Base-by-base conservation (phyloP, 2,329 filamentous ascomycete species). In the Arthrobotrys sinensis region DNA sequence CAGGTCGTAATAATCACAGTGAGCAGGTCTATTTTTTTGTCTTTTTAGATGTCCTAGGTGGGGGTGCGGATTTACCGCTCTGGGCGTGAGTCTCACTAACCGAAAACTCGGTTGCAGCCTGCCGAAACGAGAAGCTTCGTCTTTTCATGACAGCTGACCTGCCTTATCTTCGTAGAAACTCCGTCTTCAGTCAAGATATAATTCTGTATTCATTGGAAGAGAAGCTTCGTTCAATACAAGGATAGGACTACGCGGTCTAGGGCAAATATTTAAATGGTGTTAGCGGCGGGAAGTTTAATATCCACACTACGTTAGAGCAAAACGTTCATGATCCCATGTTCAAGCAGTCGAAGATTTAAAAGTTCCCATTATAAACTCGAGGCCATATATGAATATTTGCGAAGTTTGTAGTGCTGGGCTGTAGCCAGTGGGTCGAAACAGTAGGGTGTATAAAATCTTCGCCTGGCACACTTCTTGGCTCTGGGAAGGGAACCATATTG, bases 101-200 rank as follows among this genome's bases (percentile, higher is more conserved):
- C 55, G 34, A 60, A 43, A 38, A 8, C 16, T 60, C 55, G 36
- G 34, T 43, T 60, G 16, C n/a, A 60, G 16, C 55, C 19, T 43
- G 36, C 55, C 55, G 55, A 28, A 60, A 60, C 55, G 34, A 60
- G 55, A 60, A 60, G 55, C 55, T 60, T 60, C 16, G 36, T 11
- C 19, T 60, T 19, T n/a, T 43, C 11, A n/a, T 10, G 34, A 60
- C 4, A 43, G 10, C 14, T 21, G n/a, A 40, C 34, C n/a, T 60
- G 53, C 53, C 34, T 3, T 52, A 8, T 28, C 4, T 10, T 52
- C 7, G 10, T 24, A 16, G 45, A 21, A 16, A 4, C 19, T 24
- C 45, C 7, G 19, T 10, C 2, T 21, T 10, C 45, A 52, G 21
- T 32, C 5, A 1, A 52, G n/a, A 28, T n/a, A 10, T 1, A n/a